A percentile compares a stretch with the other conserved stretches of the same genome.
phyloP scores from a whole-genome alignment of 768 basidiomycete genomes.

The Auricularia heimuer region DNA sequence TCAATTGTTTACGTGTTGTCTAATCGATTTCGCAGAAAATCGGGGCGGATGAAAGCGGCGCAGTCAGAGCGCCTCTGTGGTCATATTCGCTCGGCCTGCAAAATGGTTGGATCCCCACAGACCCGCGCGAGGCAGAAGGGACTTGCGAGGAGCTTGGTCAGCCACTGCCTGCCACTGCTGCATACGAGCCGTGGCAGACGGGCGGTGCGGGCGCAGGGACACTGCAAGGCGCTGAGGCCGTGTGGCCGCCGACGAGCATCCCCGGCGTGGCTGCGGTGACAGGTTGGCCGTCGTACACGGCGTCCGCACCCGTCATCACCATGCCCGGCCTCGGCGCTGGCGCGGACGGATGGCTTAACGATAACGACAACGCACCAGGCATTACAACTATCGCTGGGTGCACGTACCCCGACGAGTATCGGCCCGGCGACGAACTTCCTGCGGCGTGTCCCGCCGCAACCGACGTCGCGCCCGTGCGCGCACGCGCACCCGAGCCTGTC shows the following conservation, averaged over 20 bases:
- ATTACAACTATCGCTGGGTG: slow-evolving; percentile 63
- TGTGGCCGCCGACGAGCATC: slow-evolving; percentile 68
- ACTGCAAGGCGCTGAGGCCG: slow-evolving; percentile 41
- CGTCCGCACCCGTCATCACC: slow-evolving; percentile 56
- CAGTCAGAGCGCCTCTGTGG: slow-evolving; percentile 55
- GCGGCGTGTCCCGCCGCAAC: slow-evolving; percentile 47
- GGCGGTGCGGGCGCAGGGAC: slow-evolving; percentile 65
- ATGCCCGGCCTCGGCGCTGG: slow-evolving; percentile 47
- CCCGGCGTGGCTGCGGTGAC: slow-evolving; percentile 37
- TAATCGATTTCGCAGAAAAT: slow-evolving; percentile 34
- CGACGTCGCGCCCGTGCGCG: not conserved
- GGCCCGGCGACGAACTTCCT: not conserved
- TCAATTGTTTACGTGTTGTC: slow-evolving; percentile 10
- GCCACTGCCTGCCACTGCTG: slow-evolving; percentile 24
- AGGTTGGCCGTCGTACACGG: slow-evolving; percentile 57
- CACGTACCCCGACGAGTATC: slow-evolving; percentile 60
- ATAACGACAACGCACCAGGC: slow-evolving; percentile 53
- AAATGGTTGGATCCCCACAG: slow-evolving; percentile 68
- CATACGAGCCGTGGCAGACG: slow-evolving; percentile 60
- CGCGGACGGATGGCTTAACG: slow-evolving; percentile 68
- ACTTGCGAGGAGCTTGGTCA: slow-evolving; percentile 33
- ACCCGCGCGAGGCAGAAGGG: slow-evolving; percentile 58
- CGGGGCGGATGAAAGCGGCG: slow-evolving; percentile 50
- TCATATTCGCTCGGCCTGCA: slow-evolving; percentile 62
- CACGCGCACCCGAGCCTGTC: not conserved